Evolutionary conservation across 2,329 filamentous ascomycete species (phyloP).

Genomic region (Paecilomyces niveus): DNA sequence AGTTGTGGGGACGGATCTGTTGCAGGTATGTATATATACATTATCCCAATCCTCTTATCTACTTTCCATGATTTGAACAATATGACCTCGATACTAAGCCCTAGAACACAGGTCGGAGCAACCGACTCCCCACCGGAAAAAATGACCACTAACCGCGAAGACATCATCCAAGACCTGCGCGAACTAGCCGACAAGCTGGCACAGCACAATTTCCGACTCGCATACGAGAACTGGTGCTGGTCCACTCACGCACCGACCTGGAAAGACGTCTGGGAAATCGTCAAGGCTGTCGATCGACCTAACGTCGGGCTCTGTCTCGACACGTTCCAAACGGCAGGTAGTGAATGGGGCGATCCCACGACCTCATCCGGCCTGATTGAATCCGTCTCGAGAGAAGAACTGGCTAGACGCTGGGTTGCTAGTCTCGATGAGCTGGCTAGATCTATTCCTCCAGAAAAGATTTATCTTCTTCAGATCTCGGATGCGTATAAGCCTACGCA

Average conservation of each 20-base stretch:
- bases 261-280: constrained; percentile 64
- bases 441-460: constrained; percentile 60
- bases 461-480: constrained; percentile 67
- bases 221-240: constrained; percentile 83
- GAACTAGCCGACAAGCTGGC: constrained; percentile 58
- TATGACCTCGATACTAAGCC: neutral
- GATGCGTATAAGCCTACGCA: constrained; percentile 61
- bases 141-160: constrained; percentile 44
- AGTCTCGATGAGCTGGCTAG: constrained; percentile 51
- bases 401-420: constrained; percentile 45
- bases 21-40: constrained; percentile 48
- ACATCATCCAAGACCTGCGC: constrained; percentile 55
- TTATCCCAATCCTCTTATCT: no score
- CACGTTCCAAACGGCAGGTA: constrained; percentile 67
- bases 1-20: constrained; percentile 59
- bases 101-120: constrained; percentile 45
- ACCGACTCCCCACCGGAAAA: constrained; percentile 53
- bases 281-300: constrained; percentile 52
- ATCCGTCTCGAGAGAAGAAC: constrained; percentile 35
- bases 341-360: constrained; percentile 66
- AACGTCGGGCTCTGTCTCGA: constrained; percentile 72
- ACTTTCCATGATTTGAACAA: neutral
- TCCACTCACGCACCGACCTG: constrained; percentile 62
- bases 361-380: constrained; percentile 55
- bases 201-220: constrained; percentile 52